Percentiles rank a stretch among this genome's conserved stretches.
phyloP scores from a whole-genome alignment of 495 filamentous ascomycete genomes.

The Niebla homalea region DNA sequence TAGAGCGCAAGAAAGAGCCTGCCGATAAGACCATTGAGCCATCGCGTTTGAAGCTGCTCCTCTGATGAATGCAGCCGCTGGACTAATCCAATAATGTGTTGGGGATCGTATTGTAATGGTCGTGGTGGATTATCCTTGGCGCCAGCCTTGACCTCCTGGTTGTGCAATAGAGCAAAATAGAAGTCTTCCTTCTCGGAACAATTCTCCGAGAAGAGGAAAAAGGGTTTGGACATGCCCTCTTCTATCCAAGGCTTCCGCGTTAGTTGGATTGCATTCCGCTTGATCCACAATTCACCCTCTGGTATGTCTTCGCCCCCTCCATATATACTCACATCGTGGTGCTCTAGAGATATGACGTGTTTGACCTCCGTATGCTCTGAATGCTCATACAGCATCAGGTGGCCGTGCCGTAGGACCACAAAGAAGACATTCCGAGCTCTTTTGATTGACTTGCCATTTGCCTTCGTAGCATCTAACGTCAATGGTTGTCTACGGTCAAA shows the following conservation, averaged over 20 bases:
- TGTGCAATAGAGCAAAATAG: conserved; percentile 81
- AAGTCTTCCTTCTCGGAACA: conserved; percentile 95
- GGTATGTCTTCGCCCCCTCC: conserved; percentile 68
- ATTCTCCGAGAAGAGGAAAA: conserved; percentile 88
- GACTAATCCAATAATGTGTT: conserved; percentile 74
- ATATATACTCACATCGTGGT: conserved; percentile 77
- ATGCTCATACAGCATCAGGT: conserved; percentile 96
- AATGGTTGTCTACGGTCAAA: conserved; percentile 67
- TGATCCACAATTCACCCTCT: conserved; percentile 89
- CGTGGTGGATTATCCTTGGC: conserved; percentile 47
- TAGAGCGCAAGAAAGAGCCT: conserved; percentile 79
- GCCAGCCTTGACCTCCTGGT: conserved; percentile 55
- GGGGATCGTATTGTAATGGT: conserved; percentile 66
- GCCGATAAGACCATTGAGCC: conserved; percentile 86
- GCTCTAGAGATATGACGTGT: conserved; percentile 82
- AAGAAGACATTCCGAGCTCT: conserved; percentile 84
- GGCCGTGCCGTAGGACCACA: conserved; percentile 78
- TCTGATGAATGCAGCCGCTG: conserved; percentile 85
- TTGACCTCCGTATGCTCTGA: conserved; percentile 78
- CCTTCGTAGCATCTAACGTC: conserved; percentile 32
- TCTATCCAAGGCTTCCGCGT: conserved; percentile 54
- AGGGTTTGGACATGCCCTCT: conserved; percentile 55
- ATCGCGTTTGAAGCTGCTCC: conserved; percentile 80
- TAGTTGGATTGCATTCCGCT: conserved; percentile 85
- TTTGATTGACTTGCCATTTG: conserved; percentile 48